Base-by-base conservation (phyloP, 2,329 filamentous ascomycete species). In the Dothideomycetes sp. region DNA sequence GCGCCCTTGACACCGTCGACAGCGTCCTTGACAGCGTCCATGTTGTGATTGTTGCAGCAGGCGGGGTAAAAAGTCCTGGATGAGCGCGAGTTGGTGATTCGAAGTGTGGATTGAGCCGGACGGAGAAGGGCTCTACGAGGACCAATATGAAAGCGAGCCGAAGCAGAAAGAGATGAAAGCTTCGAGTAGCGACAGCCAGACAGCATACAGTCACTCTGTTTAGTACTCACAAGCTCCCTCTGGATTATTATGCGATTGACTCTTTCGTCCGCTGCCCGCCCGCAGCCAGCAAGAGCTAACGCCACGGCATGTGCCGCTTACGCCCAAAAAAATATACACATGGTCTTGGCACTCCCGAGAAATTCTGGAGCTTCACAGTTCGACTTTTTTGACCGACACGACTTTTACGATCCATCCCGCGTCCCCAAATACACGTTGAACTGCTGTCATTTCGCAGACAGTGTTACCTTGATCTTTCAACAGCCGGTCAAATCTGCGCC, bases 1-100 rank as follows among this genome's bases (percentile, higher is more conserved):
- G 71, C 65, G 49, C 64, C 43, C 31, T 48, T 47, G 10, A 46
- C 45, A 13, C 44, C 38, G 23, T 49, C 45, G 38, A 47, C 29
- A 12, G 32, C 32, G 18, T 25, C 41, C 27, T 43, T 43, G 20
- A 43, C 41, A 19, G 32, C 33, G 28, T 43, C 41, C 42, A 44
- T 44, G 15, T 15, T 44, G 42, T 15, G 35, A 22, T 33, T 28
- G 33, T 11, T 16, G 18, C 30, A 29, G 31, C 24, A 23, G 33
- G 32, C 32, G 32, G 32, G 32, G 33, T 36, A 43, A 36, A 32
- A 36, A 35, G 41, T 20, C 24, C 22, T 32, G 24, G 33, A 43
- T 24, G 28, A 24, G 32, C 32, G 41, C 19, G 40, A 23, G 24
- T 18, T 15, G 13, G 27, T 31, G 18, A 37, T n/a, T 20, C 32